Conservation (phyloP, 352 stramenopile genomes). For the Globisporangium mamillatum region DNA sequence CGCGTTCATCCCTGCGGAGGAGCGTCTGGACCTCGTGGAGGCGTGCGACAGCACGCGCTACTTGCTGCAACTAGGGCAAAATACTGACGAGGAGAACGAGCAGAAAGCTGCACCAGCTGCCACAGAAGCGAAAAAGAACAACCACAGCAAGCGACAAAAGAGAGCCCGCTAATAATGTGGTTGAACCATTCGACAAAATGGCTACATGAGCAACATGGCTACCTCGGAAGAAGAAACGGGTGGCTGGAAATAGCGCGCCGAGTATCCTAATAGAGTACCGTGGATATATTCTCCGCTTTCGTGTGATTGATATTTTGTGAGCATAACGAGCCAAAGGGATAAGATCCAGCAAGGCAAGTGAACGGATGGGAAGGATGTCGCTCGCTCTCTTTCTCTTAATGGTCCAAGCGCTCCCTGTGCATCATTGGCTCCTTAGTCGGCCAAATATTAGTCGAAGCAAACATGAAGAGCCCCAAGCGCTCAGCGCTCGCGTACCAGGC, state of each 20-base stretch:
- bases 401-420: background rate
- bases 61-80: conserved; percentile 28
- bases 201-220: background rate
- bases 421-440: background rate
- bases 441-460: background rate
- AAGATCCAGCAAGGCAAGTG: background rate
- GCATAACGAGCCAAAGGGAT: background rate
- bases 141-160: background rate
- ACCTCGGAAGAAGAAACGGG: background rate
- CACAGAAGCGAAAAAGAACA: background rate
- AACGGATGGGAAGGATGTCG: background rate
- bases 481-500: conserved; percentile 46
- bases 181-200: background rate
- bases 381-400: background rate
- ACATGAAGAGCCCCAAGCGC: conserved; percentile 49
- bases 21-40: conserved; percentile 68
- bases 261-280: background rate
- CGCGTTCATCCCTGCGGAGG: conserved; percentile 70
- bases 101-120: conserved; percentile 5
- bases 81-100: conserved; percentile 1
- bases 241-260: background rate
- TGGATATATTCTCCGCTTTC: background rate
- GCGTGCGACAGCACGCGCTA: conserved; percentile 64
- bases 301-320: background rate
- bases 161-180: background rate